Conservation (phyloP, 1,139 yeast species). For the Pichia sp. region DNA sequence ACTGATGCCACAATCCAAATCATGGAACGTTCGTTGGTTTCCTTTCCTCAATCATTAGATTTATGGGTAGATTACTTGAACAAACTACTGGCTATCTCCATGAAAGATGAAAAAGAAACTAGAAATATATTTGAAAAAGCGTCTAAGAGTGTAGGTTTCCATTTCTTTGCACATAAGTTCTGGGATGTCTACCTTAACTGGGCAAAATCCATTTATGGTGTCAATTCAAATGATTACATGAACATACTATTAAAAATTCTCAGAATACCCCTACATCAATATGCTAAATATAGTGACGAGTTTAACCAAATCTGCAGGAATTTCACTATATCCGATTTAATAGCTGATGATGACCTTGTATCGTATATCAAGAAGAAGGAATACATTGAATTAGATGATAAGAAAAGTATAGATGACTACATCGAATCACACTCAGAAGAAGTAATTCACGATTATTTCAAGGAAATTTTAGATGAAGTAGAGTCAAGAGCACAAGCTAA, state of each 20-base stretch:
- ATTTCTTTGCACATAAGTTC: constrained; percentile 58
- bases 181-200: constrained; percentile 66
- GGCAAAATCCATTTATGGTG: constrained; percentile 35
- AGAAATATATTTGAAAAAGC: constrained; percentile 43
- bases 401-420: constrained; percentile 28
- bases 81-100: constrained; percentile 43
- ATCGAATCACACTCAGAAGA: constrained; percentile 30
- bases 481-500: constrained; percentile 51
- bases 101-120: constrained; percentile 33
- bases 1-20: constrained; percentile 46
- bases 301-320: constrained; percentile 44
- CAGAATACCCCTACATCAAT: constrained; percentile 63
- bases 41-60: constrained; percentile 57
- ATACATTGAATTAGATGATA: too few relatives aligned
- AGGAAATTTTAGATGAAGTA: constrained; percentile 42
- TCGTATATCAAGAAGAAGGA: constrained; percentile 19
- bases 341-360: constrained; percentile 28
- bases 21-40: constrained; percentile 45
- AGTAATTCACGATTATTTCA: constrained; percentile 43
- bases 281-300: constrained; percentile 59
- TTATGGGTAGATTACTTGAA: constrained; percentile 65
- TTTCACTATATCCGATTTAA: constrained; percentile 36
- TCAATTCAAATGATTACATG: constrained; percentile 34
- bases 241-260: constrained; percentile 44
- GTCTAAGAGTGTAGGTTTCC: constrained; percentile 44